Evolutionary conservation across 768 basidiomycete species (phyloP), one percentile per base, ranked within the genome.

Genomic region (Atractiella rhizophila): DNA sequence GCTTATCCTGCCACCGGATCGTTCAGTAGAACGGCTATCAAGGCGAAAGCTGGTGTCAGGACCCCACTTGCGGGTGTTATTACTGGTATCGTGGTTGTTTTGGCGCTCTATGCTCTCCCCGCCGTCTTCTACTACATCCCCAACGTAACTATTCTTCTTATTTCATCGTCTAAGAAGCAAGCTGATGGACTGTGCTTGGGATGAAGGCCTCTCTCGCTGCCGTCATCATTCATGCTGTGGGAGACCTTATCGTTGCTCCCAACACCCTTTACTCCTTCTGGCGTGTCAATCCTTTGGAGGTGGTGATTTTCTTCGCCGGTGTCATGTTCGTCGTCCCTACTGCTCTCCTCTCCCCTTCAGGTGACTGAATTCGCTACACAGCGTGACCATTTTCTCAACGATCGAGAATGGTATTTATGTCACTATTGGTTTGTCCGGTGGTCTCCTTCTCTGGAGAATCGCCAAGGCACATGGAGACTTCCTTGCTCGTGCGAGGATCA

Each of bases 1-100:
- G 88, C 85, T 0, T 96, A 91, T 58, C 86, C 91, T 8, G 81
- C 88, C 0, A 98, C 91, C 11, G 91, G 91, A 2, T 94, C 86
- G 1, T 98, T 98, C 68, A 91, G 86, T 28, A 78, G 91, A n/a
- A 79, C 85, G 3, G 91, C 91, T 2, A 64, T 98, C 55, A 85
- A 91, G 60, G 73, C 79, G 24, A 94, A 88, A 59, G 86, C 81
- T 0, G 91, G 91, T 35, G 88, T 96, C n/a, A 71, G 88, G 39
- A 96, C 91, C 2, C 91, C 91, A 7, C 66, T 74, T 9, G 83
- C 79, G 10, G 91, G 91, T 42, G 66, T 85, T 43, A 56, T 77
- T 49, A 76, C 82, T 18, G 75, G 80, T 21, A 57, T 88, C 28
- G 73, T 86, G 33, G 88, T 96, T 50, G 67, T 96, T 42, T 74